Evolutionary conservation across 2,329 filamentous ascomycete genomes (phyloP), one percentile per base, ranked within the genome.

Genomic region (Alternaria dauci): DNA sequence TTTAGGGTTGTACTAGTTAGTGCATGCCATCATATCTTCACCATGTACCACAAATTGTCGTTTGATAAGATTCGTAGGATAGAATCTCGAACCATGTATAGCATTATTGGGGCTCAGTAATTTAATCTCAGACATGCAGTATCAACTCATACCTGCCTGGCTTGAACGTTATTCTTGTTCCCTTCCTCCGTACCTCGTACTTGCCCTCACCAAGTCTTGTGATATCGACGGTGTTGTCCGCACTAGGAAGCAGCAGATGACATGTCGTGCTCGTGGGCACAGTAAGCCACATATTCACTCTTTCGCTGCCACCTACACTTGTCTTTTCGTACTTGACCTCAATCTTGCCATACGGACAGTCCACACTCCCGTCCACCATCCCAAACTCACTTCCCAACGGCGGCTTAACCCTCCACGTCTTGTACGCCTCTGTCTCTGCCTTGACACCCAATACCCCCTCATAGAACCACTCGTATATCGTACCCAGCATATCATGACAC

Each of bases 391-490:
- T 71, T 20, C 72, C 73, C 54, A 81, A 71, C 16, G 79, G 78
- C 3, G 81, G 80, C 55, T 73, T 73, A 8, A 83, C 62, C 30
- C 64, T 76, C 69, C 79, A 83, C 1, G 75, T 78, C 38, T 72
- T 73, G 58, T 82, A 83, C 5, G 78, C 80, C 28, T 81, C 74
- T 0, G 69, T 74, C 28, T 76, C 69, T 0, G 76, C 73, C 61
- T 75, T 78, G 3, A 82, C 62, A 0, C 80, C 81, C 18, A 83
- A 57, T 3, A 80, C 78, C 0, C 76, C 77, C 26, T 74, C 74
- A 47, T 83, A 84, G 53, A 82, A 81, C 81, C 81, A 83, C 63
- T 83, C 81, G 43, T 83, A 82, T 32, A 83, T 82, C 0, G 80
- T 82, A 0, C 81, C 81, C 7, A 83, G 72, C 81, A 84, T 82